phyloP scores from a whole-genome alignment of 2,329 filamentous ascomycete species.

The Drechmeria coniospora region DNA sequence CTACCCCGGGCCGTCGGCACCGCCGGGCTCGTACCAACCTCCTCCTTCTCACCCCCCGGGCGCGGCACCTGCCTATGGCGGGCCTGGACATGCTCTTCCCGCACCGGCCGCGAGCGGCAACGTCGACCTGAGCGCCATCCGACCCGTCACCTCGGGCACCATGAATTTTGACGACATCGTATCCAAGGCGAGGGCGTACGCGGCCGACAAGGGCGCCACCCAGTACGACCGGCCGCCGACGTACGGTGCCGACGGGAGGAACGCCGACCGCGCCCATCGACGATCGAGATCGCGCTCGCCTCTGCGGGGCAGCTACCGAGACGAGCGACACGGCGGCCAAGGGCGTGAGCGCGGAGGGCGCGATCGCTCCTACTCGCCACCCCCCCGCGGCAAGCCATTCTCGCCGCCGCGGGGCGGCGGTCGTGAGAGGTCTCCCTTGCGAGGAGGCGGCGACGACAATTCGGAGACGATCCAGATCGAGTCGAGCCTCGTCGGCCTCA shows the following conservation, averaged over 20 bases:
- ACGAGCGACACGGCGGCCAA: slow-evolving; percentile 58
- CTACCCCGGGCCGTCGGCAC: slow-evolving; percentile 22
- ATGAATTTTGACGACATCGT: slow-evolving; percentile 75
- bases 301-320: slow-evolving; percentile 56
- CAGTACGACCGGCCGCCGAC: slow-evolving; percentile 42
- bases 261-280: slow-evolving; percentile 36
- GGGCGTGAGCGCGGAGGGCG: slow-evolving; percentile 26
- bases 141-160: slow-evolving; percentile 64
- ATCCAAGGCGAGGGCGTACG: slow-evolving; percentile 69
- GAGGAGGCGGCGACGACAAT: slow-evolving; percentile 46
- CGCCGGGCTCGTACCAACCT: slow-evolving; percentile 20
- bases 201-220: slow-evolving; percentile 59
- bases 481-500: slow-evolving; percentile 71
- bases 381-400: slow-evolving; percentile 38
- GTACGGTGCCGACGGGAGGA: slow-evolving; percentile 23
- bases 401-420: slow-evolving; percentile 41
- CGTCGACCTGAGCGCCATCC: slow-evolving; percentile 65
- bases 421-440: slow-evolving; percentile 43
- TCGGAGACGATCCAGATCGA: slow-evolving; percentile 76
- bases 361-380: slow-evolving; percentile 60
- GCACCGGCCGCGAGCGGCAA: slow-evolving; percentile 60
- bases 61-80: slow-evolving; percentile 21
- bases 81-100: slow-evolving; percentile 35
- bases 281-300: slow-evolving; percentile 62
- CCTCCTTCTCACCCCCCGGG: slow-evolving; percentile 20